Conservation (phyloP, 1,284 basidiomycete genomes). For the Sporisorium iseilematis-ciliati region DNA sequence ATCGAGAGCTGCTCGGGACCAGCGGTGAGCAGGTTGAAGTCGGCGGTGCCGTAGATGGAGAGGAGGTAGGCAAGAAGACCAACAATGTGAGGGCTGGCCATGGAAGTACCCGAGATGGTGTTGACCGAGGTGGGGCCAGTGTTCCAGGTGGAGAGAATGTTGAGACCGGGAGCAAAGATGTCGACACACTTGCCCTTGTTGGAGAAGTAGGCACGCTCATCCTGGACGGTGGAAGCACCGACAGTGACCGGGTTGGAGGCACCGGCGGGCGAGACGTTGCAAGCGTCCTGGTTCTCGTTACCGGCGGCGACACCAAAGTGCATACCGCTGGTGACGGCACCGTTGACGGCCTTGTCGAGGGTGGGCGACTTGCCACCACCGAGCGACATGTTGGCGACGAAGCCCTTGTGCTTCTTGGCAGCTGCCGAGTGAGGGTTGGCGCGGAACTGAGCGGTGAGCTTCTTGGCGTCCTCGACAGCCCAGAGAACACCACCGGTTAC, state of each 20-base stretch:
- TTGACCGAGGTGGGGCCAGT: conserved; percentile 74
- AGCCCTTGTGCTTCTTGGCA: conserved; percentile 84
- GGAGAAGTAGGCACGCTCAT: conserved; percentile 87
- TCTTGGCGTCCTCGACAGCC: conserved; percentile 79
- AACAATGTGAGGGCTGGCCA: conserved; percentile 75
- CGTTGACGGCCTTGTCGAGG: conserved; percentile 87
- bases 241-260: conserved; percentile 81
- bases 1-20: conserved; percentile 37
- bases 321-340: conserved; percentile 83
- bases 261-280: conserved; percentile 82
- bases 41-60: conserved; percentile 73
- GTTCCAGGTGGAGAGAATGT: conserved; percentile 74
- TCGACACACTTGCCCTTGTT: conserved; percentile 78
- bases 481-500: conserved; percentile 80
- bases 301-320: conserved; percentile 86
- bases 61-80: conserved; percentile 74
- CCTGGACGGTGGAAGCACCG: conserved; percentile 73
- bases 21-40: conserved; percentile 48
- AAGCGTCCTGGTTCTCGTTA: conserved; percentile 79
- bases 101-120: conserved; percentile 78
- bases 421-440: conserved; percentile 78
- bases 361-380: conserved; percentile 93
- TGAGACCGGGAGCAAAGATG: conserved; percentile 84
- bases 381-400: conserved; percentile 97
- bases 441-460: conserved; percentile 74